Evolutionary conservation across 2,329 filamentous ascomycete genomes (phyloP).

Genomic region (Aurifilum marmelostoma): DNA sequence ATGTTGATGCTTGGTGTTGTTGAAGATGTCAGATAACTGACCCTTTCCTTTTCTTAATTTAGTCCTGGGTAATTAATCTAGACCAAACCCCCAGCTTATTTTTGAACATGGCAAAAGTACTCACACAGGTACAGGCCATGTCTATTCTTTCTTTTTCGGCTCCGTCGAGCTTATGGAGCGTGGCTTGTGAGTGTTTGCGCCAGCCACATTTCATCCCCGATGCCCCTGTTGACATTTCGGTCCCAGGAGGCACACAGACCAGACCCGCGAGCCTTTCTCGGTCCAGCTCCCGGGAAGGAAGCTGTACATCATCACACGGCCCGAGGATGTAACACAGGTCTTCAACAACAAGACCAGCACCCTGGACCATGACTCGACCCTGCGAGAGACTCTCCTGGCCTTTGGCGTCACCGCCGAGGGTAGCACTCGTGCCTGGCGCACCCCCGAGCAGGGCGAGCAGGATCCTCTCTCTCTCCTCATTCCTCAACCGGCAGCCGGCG

Average conservation of each 20-base stretch:
- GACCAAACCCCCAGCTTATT: neutral
- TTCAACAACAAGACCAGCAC: conserved; percentile 7
- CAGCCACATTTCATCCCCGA: neutral
- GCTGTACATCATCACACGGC: conserved; percentile 10
- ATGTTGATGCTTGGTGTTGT: neutral
- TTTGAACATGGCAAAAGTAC: neutral
- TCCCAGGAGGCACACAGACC: conserved; percentile 4
- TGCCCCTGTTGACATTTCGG: neutral
- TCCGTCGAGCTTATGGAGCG: conserved; percentile 10
- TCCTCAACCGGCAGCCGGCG: neutral
- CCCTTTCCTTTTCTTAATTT: neutral
- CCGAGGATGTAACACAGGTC: neutral
- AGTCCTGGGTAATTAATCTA: neutral
- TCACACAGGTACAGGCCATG: conserved; percentile 5
- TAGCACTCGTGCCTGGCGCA: neutral
- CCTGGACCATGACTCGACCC: neutral
- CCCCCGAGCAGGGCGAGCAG: conserved; percentile 1
- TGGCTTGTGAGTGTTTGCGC: conserved; percentile 3
- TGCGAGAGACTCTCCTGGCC: conserved; percentile 11
- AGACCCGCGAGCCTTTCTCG: conserved; percentile 8
- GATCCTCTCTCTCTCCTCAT: neutral
- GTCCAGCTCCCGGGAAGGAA: conserved; percentile 13
- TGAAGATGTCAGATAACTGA: neutral
- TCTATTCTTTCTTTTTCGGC: conserved; percentile 12
- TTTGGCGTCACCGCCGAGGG: neutral